These are phyloP conservation scores for Shiraia bambusicola DNA, from an alignment of 2,329 filamentous ascomycete genomes.

Conservation along the genomic window DNA sequence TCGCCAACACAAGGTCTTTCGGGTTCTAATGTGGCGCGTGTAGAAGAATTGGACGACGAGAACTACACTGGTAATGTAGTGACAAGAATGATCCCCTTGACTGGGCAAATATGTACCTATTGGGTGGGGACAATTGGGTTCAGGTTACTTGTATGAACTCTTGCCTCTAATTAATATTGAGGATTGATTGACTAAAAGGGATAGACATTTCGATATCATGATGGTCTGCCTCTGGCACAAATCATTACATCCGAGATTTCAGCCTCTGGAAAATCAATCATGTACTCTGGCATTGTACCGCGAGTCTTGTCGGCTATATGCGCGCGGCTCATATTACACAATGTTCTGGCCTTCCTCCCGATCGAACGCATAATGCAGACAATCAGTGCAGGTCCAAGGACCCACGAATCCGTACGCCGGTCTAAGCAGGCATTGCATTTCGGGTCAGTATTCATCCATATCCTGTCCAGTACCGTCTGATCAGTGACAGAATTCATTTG, in stretches of 20 bases:
- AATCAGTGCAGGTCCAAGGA: constrained; percentile 21
- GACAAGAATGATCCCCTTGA: constrained; percentile 24
- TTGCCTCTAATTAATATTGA: neutral
- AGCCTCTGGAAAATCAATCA: constrained; percentile 21
- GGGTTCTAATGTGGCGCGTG: constrained; percentile 27
- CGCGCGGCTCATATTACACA: constrained; percentile 22
- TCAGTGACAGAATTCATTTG: constrained; percentile 26
- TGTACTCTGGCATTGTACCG: constrained; percentile 32
- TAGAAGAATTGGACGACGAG: constrained; percentile 35
- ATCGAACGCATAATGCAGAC: constrained; percentile 31
- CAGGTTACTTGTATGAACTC: constrained; percentile 24
- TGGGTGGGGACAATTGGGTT: constrained; percentile 38
- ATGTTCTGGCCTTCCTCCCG: constrained; percentile 24
- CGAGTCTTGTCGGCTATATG: constrained; percentile 22
- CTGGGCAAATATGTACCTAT: constrained; percentile 37
- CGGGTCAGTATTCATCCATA: constrained; percentile 17
- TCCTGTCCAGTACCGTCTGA: constrained; percentile 6
- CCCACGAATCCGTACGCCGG: constrained; percentile 22
- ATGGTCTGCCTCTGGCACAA: constrained; percentile 25
- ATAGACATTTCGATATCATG: constrained; percentile 32
- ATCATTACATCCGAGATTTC: constrained; percentile 27
- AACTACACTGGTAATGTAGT: constrained; percentile 31
- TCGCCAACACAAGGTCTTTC: constrained; percentile 29
- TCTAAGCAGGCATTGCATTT: constrained; percentile 22
- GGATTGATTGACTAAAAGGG: constrained; percentile 1